Base-by-base conservation (phyloP, 768 basidiomycete species). In the Boletus reticuloceps region DNA sequence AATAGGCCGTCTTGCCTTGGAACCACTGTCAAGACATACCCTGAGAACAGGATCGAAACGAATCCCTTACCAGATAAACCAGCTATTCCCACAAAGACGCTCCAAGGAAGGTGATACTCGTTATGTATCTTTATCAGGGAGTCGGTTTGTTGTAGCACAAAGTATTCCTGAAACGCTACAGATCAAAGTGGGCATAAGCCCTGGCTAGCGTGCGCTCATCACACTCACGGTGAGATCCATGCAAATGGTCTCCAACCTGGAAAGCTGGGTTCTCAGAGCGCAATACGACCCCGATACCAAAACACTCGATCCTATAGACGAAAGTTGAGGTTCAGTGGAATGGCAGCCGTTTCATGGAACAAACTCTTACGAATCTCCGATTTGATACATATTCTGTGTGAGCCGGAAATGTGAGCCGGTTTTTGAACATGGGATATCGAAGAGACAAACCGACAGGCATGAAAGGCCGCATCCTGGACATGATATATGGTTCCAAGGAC, bases 401-500 rank as follows among this genome's bases (percentile, higher is more conserved):
- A 12, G 22, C 7, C 13, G 10, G 13, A 31, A 22, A 36, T 47
- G 9, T 54, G 17, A 47, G n/a, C 36, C 17, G 1, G 22, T 44
- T 13, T 5, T n/a, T 12, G 38, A 31, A 32, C n/a, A 31, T 37
- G 4, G 37, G 5, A 10, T 27, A 56, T 57, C 72, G 48, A 74
- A 65, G 1, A 59, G 55, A 29, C 63, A n/a, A 43, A 65, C 60
- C 50, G 79, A 79, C 3, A 77, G 79, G 32, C 9, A 44, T 8
- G n/a, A 9, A 29, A 10, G 32, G 16, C 4, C 13, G 63, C 80
- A 83, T 79, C 34, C 64, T 62, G 11, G 70, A 69, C 16, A 75
- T 58, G 55, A 79, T 27, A 58, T 77, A 79, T 0, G 79, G 79
- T 48, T 82, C 82, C 39, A 81, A 62, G 16, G 75, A 76, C 16